These are phyloP conservation scores for Pyrenopolyporus hunteri DNA, from an alignment of 495 filamentous ascomycete species.

Conservation along the genomic window DNA sequence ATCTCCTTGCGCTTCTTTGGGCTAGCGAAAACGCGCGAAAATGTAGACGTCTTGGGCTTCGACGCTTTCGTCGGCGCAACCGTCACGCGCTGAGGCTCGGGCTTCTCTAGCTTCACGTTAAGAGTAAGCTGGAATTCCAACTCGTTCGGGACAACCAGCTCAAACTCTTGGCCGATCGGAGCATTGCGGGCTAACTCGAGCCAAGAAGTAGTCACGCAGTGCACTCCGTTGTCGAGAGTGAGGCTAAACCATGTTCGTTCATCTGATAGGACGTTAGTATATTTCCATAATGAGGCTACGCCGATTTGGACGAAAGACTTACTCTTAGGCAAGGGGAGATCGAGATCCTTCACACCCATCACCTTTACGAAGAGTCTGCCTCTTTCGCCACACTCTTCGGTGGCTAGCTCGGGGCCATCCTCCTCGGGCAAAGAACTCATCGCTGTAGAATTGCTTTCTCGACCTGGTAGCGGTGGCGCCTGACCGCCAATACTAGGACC, in stretches of 20 bases:
- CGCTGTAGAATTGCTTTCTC: conserved; percentile 75
- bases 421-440: conserved; percentile 66
- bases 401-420: conserved; percentile 54
- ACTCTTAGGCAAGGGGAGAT: conserved; percentile 90
- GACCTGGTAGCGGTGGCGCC: conserved; percentile 85
- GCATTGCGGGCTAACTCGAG: conserved; percentile 90
- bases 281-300: not conserved
- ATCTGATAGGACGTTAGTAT: conserved; percentile 57
- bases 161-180: conserved; percentile 97
- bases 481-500: conserved; percentile 54
- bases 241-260: conserved; percentile 92
- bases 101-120: conserved; percentile 90
- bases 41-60: conserved; percentile 77
- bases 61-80: conserved; percentile 63
- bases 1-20: conserved; percentile 95
- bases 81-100: conserved; percentile 60
- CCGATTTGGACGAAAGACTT: conserved; percentile 44
- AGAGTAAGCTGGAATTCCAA: conserved; percentile 96
- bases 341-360: conserved; percentile 92
- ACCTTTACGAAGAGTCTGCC: conserved; percentile 98
- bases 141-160: conserved; percentile 94
- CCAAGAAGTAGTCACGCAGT: conserved; percentile 97
- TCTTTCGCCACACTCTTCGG: conserved; percentile 82
- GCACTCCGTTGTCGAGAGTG: conserved; percentile 94
- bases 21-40: conserved; percentile 89